Conservation (phyloP, 345 rosid species). For the Stellera chamaejasme region DNA sequence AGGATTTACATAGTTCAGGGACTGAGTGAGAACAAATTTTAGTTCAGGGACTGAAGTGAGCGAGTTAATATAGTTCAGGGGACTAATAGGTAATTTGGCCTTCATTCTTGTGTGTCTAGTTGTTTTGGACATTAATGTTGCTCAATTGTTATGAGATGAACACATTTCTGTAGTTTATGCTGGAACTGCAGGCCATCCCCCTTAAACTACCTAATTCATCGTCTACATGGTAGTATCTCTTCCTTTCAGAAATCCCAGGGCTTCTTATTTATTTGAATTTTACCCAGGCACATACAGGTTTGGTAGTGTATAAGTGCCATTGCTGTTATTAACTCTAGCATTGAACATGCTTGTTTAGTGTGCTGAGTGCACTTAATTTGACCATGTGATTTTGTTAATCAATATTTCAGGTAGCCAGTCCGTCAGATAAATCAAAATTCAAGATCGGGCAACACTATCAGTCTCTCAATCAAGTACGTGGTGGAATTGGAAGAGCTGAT, state of each 20-base stretch:
- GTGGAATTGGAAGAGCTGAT: constrained; percentile 29
- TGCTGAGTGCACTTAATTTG: background rate
- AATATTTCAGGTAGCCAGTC: constrained; percentile 22
- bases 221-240: too few species aligned
- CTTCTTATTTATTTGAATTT: background rate
- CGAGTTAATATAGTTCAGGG: too few species aligned
- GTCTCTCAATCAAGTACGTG: constrained; percentile 17
- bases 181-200: too few species aligned
- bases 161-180: too few species aligned
- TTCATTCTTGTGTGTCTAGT: background rate
- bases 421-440: constrained; percentile 30
- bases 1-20: too few species aligned
- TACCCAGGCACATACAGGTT: background rate
- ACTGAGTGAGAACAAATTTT: too few species aligned
- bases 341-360: background rate
- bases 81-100: too few species aligned
- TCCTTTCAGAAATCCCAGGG: background rate
- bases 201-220: too few species aligned
- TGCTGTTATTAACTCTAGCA: background rate
- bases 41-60: too few species aligned
- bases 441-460: constrained; percentile 21
- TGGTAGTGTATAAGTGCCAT: background rate
- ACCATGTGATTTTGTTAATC: too few species aligned
- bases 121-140: background rate
- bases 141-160: too few species aligned